phyloP scores from a whole-genome alignment of 1,284 basidiomycete species.

The Meripilus lineatus region DNA sequence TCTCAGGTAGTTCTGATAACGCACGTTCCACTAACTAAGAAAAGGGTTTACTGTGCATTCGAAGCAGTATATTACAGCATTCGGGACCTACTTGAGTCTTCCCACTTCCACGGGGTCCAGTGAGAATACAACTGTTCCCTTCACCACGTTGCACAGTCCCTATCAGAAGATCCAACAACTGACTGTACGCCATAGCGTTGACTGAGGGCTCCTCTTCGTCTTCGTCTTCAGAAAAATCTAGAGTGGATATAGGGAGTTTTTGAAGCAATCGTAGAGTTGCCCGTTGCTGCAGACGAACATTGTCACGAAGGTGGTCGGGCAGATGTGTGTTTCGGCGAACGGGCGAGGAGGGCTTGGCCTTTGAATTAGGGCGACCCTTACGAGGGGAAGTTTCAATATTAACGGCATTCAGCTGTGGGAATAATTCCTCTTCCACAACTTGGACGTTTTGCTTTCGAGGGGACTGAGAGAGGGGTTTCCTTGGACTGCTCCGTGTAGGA shows the following conservation, averaged over 20 bases:
- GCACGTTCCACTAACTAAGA: constrained; percentile 55
- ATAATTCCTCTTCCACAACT: no score
- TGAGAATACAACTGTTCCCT: constrained; percentile 85
- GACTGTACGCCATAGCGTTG: constrained; percentile 45
- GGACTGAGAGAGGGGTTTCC: no score
- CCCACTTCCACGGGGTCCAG: constrained; percentile 80
- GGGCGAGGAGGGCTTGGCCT: no score
- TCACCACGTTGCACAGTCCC: constrained; percentile 78
- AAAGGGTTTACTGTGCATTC: constrained; percentile 6
- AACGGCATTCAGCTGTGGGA: no score
- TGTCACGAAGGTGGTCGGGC: no score
- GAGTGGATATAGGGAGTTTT: constrained; percentile 24
- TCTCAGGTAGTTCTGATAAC: constrained; percentile 37
- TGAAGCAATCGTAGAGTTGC: constrained; percentile 50
- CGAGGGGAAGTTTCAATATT: no score
- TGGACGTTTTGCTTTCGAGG: no score
- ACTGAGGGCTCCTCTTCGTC: constrained; percentile 33
- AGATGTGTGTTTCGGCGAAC: no score
- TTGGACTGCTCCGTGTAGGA: no score
- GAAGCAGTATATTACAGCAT: background rate
- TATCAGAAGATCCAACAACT: constrained; percentile 57
- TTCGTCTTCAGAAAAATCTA: constrained; percentile 16
- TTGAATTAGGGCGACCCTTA: no score
- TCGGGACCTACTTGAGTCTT: constrained; percentile 65
- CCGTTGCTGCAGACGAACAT: constrained; percentile 59